Evolutionary conservation across 75 land plant genomes (phyloP), one percentile per base, ranked within the genome.

Genomic region (Picea glauca): DNA sequence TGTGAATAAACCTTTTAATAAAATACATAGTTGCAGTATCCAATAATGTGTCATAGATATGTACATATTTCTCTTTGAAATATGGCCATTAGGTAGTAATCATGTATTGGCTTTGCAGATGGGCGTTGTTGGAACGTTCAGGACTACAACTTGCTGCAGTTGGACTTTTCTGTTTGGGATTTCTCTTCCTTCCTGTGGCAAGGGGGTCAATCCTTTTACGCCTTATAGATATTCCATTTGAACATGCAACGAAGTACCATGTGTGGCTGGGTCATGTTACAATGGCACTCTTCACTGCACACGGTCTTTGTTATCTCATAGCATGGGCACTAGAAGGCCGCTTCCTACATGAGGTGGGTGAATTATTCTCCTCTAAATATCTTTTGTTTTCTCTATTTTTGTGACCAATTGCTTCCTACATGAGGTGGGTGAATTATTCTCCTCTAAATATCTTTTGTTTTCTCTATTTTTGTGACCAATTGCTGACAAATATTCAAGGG

Each of bases 241-340:
- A 97, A 82, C 96, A 93, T 81, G 96, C 98, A 17, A 89, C 93
- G 2, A 87, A 82, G 82, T 95, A 95, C 72, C 99, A 97, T 80
- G 88, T 90, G 1, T 96, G 99, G 99, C 81, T 94, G 67, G 98
- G 99, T 43, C 95, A 93, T 82, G 87, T 93, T 58, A 93, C 91
- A 23, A 91, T 97, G 92, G 30, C 78, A 12, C 21, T 97, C 12
- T 85, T 97, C 56, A 90, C 90, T 23, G 78, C 85, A 3, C 99
- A 95, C 78, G 90, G 96, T 14, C 13, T 91, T 23, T 82, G 76
- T 58, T 94, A 84, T 79, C 79, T 88, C 2, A 66, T 88, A 31
- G 79, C 79, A 17, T 92, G 94, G 94, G 31, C 77, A 9, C 72
- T 87, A 21, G 75, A 87, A 21, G 89, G 91, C 0, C 65, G 60